phyloP scores from a whole-genome alignment of 257 asterid genomes.

The Plantago elongata region DNA sequence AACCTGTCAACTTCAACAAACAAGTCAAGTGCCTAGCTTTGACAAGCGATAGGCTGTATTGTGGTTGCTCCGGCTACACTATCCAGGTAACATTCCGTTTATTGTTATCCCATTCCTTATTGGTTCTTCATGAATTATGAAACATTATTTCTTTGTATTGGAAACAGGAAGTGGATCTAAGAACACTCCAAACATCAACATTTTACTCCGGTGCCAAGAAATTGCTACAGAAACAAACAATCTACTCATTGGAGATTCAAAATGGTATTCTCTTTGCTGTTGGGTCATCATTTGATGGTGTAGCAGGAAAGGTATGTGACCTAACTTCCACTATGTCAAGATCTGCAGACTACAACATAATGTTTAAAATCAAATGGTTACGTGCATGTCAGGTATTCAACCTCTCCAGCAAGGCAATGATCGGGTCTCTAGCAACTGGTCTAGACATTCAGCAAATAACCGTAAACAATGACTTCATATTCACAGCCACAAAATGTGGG shows the following conservation, averaged over 20 bases:
- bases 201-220: constrained; percentile 68
- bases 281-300: constrained; percentile 67
- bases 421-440: constrained; percentile 48
- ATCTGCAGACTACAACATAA: neutral
- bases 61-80: constrained; percentile 67
- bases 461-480: constrained; percentile 53
- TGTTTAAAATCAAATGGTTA: neutral
- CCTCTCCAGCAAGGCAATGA: constrained; percentile 58
- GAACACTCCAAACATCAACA: constrained; percentile 41
- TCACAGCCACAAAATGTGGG: constrained; percentile 62
- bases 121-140: neutral
- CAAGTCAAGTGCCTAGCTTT: constrained; percentile 53
- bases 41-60: constrained; percentile 58
- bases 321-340: neutral
- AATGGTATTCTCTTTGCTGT: constrained; percentile 43
- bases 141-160: neutral
- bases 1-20: constrained; percentile 57
- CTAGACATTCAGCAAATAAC: constrained; percentile 48
- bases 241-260: constrained; percentile 43
- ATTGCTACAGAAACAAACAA: constrained; percentile 63
- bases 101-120: neutral
- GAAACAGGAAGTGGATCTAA: constrained; percentile 67
- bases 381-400: constrained; percentile 48
- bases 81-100: constrained; percentile 42
- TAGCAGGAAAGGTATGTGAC: constrained; percentile 64